Percentiles rank a stretch among this genome's conserved stretches.
Evolutionary conservation across 78 protist species (phyloP).

Genomic region (Dictyostelium citrinum): DNA sequence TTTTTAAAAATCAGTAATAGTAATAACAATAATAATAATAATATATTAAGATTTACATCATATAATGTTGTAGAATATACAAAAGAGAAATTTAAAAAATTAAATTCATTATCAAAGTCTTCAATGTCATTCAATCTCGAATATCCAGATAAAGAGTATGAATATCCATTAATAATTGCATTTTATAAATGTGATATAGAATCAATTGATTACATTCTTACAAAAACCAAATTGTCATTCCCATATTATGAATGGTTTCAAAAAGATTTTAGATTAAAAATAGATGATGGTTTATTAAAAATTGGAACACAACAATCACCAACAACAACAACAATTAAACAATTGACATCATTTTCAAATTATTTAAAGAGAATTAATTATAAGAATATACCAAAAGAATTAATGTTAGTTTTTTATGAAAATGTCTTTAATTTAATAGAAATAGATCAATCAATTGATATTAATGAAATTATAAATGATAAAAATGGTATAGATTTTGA

Average conservation of each 20-base stretch:
- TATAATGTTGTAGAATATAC: not conserved
- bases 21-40: too few species aligned
- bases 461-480: not conserved
- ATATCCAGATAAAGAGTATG: not conserved
- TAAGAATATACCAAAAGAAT: not conserved
- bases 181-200: not conserved
- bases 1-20: too few species aligned
- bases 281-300: not conserved
- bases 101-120: not conserved
- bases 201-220: not conserved
- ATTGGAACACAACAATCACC: not conserved
- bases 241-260: not conserved
- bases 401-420: not conserved
- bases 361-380: not conserved
- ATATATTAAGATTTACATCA: not conserved
- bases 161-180: not conserved
- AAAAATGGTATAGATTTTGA: not conserved
- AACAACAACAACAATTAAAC: not conserved
- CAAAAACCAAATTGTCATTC: not conserved
- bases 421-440: not conserved
- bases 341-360: not conserved
- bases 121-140: not conserved
- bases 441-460: not conserved
- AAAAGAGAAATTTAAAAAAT: not conserved
- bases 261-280: not conserved